Conservation (phyloP, 2,329 filamentous ascomycete genomes). For the Aschersonia sp. region DNA sequence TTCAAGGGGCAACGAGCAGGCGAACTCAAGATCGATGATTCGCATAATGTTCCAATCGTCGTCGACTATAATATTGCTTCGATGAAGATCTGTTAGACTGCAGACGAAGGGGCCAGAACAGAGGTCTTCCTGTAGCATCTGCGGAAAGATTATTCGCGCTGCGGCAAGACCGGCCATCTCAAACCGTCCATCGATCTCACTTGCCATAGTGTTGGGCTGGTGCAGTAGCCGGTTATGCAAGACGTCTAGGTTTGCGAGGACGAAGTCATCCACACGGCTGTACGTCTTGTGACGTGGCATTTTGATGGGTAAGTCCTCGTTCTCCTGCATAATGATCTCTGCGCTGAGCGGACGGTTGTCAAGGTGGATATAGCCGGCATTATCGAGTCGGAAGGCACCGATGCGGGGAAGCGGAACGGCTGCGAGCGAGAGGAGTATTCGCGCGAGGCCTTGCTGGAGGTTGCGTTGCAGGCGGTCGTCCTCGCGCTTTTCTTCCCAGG, state of each 20-base stretch:
- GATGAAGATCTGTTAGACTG: background rate
- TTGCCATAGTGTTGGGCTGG: background rate
- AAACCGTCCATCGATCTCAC: background rate
- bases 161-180: background rate
- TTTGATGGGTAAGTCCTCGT: background rate
- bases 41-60: background rate
- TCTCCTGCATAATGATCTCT: background rate
- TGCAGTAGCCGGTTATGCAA: background rate
- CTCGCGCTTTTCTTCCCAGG: background rate
- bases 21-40: background rate
- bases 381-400: background rate
- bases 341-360: background rate
- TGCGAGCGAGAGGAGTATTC: background rate
- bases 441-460: background rate
- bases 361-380: background rate
- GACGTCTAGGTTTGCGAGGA: background rate
- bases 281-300: background rate
- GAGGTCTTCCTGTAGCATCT: background rate
- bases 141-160: background rate
- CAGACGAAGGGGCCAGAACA: background rate
- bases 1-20: no score
- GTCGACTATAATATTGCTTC: background rate
- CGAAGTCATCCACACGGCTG: background rate
- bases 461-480: background rate
- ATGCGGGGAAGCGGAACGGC: background rate